Percentiles rank a stretch among this genome's conserved stretches.
These are phyloP conservation scores for Cystoderma amianthinum DNA, from an alignment of 768 basidiomycete genomes.

Conservation along the genomic window DNA sequence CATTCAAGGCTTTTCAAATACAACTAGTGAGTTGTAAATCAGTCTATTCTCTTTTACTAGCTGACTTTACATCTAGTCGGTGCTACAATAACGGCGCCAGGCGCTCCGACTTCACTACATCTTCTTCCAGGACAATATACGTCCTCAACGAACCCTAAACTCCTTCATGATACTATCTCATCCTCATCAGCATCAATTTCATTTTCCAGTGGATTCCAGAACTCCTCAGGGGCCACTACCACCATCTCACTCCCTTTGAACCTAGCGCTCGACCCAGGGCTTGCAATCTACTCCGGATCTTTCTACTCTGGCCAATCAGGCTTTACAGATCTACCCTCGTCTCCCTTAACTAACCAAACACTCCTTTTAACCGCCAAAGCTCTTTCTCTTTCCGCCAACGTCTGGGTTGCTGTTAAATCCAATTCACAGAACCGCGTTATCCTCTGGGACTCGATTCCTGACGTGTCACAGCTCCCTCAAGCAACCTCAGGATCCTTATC, in stretches of 20 bases:
- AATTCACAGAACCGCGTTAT: constrained; percentile 55
- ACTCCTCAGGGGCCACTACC: constrained; percentile 41
- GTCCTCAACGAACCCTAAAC: constrained; percentile 61
- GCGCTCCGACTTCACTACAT: constrained; percentile 44
- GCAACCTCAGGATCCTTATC: constrained; percentile 41
- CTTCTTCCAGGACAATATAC: constrained; percentile 78
- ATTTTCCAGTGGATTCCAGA: constrained; percentile 57
- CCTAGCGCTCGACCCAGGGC: constrained; percentile 58
- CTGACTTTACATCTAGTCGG: constrained; percentile 57
- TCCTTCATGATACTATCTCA: constrained; percentile 63
- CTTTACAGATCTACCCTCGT: constrained; percentile 50
- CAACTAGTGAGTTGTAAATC: constrained; percentile 39
- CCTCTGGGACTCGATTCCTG: constrained; percentile 76
- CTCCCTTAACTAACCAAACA: constrained; percentile 37
- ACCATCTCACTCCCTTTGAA: constrained; percentile 69
- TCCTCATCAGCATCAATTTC: constrained; percentile 54
- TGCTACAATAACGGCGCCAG: constrained; percentile 51
- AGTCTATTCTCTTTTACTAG: constrained; percentile 5
- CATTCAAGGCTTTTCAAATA: constrained; percentile 71
- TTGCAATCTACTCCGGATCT: constrained; percentile 55
- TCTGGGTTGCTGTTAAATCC: constrained; percentile 60
- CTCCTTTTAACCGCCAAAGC: constrained; percentile 50
- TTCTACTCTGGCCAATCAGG: constrained; percentile 61
- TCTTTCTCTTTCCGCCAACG: constrained; percentile 58
- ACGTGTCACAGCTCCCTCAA: constrained; percentile 60